A percentile compares a stretch with the other conserved stretches of the same genome.
Conservation (phyloP, 2,329 filamentous ascomycete genomes). For the Monascus ruber region DNA sequence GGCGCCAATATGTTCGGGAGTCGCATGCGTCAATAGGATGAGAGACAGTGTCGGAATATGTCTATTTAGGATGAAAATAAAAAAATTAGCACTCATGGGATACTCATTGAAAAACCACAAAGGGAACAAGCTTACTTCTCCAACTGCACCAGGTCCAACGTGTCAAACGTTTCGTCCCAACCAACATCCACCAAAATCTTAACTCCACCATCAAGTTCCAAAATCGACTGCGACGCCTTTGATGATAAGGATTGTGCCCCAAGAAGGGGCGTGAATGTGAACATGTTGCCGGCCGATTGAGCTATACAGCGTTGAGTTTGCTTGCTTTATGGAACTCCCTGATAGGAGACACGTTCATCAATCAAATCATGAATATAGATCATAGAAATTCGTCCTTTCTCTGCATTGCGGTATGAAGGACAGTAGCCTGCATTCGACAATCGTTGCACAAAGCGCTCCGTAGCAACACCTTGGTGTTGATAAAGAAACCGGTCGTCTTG, state of each 20-base stretch:
- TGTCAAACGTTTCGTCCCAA: constrained; percentile 88
- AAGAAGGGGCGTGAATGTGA: constrained; percentile 86
- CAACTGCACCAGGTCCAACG: constrained; percentile 68
- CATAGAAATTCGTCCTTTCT: too few relatives aligned
- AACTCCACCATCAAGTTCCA: constrained; percentile 93
- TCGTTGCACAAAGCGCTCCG: too few relatives aligned
- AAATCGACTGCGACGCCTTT: constrained; percentile 80
- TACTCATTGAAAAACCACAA: constrained; percentile 3
- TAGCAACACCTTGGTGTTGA: too few relatives aligned
- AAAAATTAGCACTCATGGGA: constrained; percentile 4
- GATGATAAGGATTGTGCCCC: constrained; percentile 75
- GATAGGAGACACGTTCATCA: too few relatives aligned
- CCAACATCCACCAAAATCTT: constrained; percentile 91
- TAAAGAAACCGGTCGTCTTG: too few relatives aligned
- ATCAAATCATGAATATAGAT: too few relatives aligned
- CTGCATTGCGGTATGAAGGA: too few relatives aligned
- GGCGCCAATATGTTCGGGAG: constrained; percentile 78
- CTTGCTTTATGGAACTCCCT: too few relatives aligned
- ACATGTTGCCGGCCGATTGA: constrained; percentile 49
- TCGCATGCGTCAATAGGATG: constrained; percentile 89
- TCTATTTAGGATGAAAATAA: constrained; percentile 34
- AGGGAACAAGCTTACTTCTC: constrained; percentile 56
- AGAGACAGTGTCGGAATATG: constrained; percentile 86
- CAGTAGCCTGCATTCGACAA: too few relatives aligned
- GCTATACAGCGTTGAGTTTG: too few relatives aligned